Evolutionary conservation across 768 basidiomycete species (phyloP), one percentile per base, ranked within the genome.

Genomic region (Sistotremastrum niveocremeum): DNA sequence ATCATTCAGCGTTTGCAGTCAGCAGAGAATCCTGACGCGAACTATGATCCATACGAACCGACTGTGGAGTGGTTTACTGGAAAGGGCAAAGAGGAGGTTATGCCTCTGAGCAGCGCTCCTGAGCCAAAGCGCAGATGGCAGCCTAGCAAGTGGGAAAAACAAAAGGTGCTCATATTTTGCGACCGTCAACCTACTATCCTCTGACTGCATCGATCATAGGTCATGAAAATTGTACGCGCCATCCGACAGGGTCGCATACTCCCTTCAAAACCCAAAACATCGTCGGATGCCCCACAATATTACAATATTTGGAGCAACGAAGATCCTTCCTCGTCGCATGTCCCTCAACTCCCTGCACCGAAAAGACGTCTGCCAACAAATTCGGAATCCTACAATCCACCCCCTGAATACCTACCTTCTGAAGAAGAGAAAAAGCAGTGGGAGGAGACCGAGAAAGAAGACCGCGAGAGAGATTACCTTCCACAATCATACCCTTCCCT

Each of bases 141-240:
- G 8, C 89, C 93, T 9, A 94, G 89, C 65, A 98, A 93, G 69
- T 99, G 95, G 95, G 95, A 98, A 66, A 97, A 95, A 65, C 81
- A 95, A 73, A 99, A 99, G 77, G 93, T 89, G 56, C 48, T 37
- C 10, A 11, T 12, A 1, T 0, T 28, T 7, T 20, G 29, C 39
- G 5, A 5, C 36, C 37, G 34, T 20, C 28, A 34, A 10, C 10
- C 35, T 6, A 37, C 4, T 37, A 20, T 33, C n/a, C 10, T n/a
- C 9, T 45, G 6, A 7, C n/a, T 9, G 20, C 11, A 29, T 39
- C 44, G 46, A 32, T 5, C 20, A 33, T 52, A 95, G 93, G 79
- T 99, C 53, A 93, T 99, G 89, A 99, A 98, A 75, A 97, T 98
- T 50, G 93, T 99, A 50, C 90, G 93, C 41, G 94, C 94, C 4